phyloP scores from a whole-genome alignment of 139 green algal species.

The Diplosphaera chodatii region DNA sequence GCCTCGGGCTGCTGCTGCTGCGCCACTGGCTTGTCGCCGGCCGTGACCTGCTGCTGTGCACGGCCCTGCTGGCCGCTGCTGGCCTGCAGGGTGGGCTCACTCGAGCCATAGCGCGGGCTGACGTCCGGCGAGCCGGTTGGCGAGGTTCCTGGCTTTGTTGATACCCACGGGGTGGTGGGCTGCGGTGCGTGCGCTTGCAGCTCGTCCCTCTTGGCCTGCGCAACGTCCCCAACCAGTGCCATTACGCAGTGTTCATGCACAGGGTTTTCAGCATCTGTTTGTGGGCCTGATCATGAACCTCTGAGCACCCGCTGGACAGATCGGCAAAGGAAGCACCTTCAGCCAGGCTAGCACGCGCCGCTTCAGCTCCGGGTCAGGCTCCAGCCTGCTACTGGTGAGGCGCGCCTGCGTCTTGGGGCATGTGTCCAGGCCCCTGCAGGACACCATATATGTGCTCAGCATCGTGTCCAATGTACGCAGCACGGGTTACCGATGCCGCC shows the following conservation, averaged over 20 bases:
- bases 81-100: neutral
- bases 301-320: no score
- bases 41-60: no score
- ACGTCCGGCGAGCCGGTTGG: no score
- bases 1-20: no score
- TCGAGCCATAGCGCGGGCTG: neutral
- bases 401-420: neutral
- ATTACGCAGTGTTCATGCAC: no score
- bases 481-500: no score
- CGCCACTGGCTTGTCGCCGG: neutral
- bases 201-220: neutral
- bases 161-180: no score
- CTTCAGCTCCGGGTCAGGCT: neutral
- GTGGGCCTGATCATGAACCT: no score
- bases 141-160: neutral
- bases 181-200: neutral
- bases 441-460: neutral
- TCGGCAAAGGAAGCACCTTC: no score
- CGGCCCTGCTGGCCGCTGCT: neutral
- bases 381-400: neutral
- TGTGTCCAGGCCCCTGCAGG: neutral
- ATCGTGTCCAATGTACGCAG: no score
- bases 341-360: neutral
- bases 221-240: no score
- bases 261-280: no score